phyloP scores from a whole-genome alignment of 192 early-diverging fungal genomes.

The Entomortierella lignicola region DNA sequence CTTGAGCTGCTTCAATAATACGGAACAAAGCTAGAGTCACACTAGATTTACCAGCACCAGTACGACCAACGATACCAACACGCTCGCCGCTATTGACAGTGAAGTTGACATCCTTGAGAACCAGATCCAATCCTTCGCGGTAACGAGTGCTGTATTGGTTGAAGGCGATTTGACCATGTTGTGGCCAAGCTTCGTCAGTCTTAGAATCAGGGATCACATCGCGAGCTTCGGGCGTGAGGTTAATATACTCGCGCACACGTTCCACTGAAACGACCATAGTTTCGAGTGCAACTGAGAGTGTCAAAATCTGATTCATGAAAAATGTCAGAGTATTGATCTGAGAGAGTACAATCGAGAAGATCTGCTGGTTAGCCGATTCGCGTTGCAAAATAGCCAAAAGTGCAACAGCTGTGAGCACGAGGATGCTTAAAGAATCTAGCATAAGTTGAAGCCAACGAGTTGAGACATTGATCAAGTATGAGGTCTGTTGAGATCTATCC shows the following conservation, averaged over 20 bases:
- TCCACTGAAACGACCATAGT: conserved; percentile 78
- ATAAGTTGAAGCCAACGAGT: conserved; percentile 13
- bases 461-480: conserved; percentile 14
- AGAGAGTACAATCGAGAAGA: conserved; percentile 7
- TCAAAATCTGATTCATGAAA: conserved; percentile 2
- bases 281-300: conserved; percentile 11
- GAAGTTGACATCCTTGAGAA: conserved; percentile 58
- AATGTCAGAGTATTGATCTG: conserved; percentile 13
- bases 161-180: conserved; percentile 60
- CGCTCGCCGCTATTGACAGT: conserved; percentile 62
- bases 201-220: conserved; percentile 18
- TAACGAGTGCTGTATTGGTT: conserved; percentile 59
- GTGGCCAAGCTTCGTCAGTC: conserved; percentile 62
- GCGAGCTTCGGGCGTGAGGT: conserved; percentile 68
- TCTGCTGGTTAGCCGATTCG: conserved; percentile 1
- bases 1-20: conserved; percentile 68
- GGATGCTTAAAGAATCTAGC: conserved; percentile 8
- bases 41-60: conserved; percentile 74
- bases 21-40: conserved; percentile 73
- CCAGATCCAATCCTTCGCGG: conserved; percentile 55
- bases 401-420: conserved; percentile 6
- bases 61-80: conserved; percentile 68
- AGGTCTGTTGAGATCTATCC: conserved; percentile 18
- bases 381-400: conserved; percentile 18
- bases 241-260: conserved; percentile 79